Evolutionary conservation across 176 grass and related monocot genomes (phyloP).

Genomic region (Oryza coarctata): DNA sequence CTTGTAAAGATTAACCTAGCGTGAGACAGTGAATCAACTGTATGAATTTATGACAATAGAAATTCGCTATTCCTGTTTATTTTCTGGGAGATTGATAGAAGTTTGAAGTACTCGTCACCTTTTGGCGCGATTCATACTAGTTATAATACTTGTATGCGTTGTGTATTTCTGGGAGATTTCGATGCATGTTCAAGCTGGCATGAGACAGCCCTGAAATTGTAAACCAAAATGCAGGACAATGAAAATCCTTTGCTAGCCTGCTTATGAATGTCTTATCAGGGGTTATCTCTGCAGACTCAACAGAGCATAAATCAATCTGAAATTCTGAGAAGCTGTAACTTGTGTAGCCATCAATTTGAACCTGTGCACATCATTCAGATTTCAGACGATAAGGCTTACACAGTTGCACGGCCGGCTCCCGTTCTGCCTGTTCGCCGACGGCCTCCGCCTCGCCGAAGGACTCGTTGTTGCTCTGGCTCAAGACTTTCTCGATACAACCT

Average conservation of each 20-base stretch:
- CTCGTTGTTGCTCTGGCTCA: too few species aligned
- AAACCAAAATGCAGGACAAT: not conserved
- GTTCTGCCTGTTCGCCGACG: too few species aligned
- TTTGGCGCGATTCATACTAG: not conserved
- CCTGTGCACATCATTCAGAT: too few species aligned
- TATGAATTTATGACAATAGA: not conserved
- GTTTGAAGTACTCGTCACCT: not conserved
- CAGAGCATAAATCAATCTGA: too few species aligned
- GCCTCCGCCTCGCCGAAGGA: too few species aligned
- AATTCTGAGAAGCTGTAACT: too few species aligned
- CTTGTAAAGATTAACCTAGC: constrained; percentile 20
- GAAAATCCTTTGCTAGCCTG: not conserved
- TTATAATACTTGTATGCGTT: not conserved
- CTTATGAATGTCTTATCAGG: not conserved
- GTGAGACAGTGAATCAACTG: not conserved
- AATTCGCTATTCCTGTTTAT: not conserved
- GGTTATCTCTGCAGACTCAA: too few species aligned
- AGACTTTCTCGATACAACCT: too few species aligned
- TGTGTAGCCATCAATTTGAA: too few species aligned
- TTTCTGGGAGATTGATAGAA: not conserved
- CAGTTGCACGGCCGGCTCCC: too few species aligned
- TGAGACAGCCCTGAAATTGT: not conserved
- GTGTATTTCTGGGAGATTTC: not conserved
- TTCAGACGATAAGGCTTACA: too few species aligned
- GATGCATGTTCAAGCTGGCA: not conserved